phyloP scores from a whole-genome alignment of 192 early-diverging fungal genomes.

The Podochytrium sp. region DNA sequence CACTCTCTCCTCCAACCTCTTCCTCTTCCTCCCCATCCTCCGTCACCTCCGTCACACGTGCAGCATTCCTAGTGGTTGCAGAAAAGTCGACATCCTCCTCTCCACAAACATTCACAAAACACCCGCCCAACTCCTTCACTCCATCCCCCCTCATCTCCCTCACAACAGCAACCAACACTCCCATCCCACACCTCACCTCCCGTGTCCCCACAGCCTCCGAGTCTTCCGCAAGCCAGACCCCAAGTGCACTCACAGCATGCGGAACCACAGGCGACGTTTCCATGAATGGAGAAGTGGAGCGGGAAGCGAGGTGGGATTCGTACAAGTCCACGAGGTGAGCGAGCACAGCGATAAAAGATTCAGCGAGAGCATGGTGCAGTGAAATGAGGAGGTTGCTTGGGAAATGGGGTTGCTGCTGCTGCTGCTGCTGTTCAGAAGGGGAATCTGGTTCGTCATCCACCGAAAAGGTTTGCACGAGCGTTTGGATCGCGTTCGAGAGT shows the following conservation, averaged over 20 bases:
- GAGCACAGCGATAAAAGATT: slow-evolving; percentile 13
- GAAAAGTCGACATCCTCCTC: no score
- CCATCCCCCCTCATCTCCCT: neutral
- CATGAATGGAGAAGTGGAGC: neutral
- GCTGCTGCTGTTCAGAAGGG: neutral
- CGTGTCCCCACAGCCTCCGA: neutral
- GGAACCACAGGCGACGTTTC: neutral
- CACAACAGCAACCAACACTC: neutral
- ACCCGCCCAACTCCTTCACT: neutral
- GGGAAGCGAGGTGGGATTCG: neutral
- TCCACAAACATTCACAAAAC: slow-evolving; percentile 15
- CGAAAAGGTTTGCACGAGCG: slow-evolving; percentile 6
- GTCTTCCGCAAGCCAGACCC: slow-evolving; percentile 14
- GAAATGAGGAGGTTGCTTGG: slow-evolving; percentile 4
- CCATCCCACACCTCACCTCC: slow-evolving; percentile 16
- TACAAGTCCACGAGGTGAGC: slow-evolving; percentile 17
- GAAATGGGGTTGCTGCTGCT: neutral
- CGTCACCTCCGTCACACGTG: neutral
- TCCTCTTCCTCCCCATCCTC: neutral
- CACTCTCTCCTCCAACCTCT: neutral
- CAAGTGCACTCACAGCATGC: neutral
- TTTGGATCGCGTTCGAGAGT: slow-evolving; percentile 14
- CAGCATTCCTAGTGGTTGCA: neutral
- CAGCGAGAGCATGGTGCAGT: slow-evolving; percentile 24
- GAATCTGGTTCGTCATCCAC: no score